A percentile compares a stretch with the other conserved stretches of the same genome.
These are phyloP conservation scores for Leishmania lainsoni DNA, from an alignment of 208 protist genomes.

Conservation along the genomic window DNA sequence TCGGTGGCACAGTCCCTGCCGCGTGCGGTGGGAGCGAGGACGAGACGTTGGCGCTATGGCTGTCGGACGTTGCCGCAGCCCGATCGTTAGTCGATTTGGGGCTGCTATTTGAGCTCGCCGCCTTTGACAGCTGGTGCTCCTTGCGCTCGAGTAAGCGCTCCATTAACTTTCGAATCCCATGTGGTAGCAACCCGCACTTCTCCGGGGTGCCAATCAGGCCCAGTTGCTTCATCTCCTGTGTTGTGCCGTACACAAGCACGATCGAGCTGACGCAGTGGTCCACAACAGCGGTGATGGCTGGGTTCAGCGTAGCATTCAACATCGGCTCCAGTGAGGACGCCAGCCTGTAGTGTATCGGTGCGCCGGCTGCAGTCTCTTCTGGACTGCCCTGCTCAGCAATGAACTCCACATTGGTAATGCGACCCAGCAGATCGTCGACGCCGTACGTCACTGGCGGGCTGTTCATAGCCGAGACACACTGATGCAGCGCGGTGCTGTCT, in stretches of 20 bases:
- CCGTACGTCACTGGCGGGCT: conserved; percentile 54
- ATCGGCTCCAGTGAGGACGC: conserved; percentile 53
- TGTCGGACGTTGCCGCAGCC: neutral
- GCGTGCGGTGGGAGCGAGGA: conserved; percentile 1
- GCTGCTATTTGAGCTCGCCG: conserved; percentile 3
- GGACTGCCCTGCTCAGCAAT: conserved; percentile 27
- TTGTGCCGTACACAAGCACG: conserved; percentile 83
- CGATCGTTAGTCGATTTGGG: neutral
- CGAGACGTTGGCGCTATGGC: neutral
- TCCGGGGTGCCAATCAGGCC: conserved; percentile 83
- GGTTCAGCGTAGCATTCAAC: conserved; percentile 56
- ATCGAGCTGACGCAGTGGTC: conserved; percentile 82
- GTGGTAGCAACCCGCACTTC: conserved; percentile 74
- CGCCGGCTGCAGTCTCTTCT: conserved; percentile 20
- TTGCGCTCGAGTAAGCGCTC: conserved; percentile 53
- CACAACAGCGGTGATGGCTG: conserved; percentile 65
- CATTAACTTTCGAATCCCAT: conserved; percentile 71
- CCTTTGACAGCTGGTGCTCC: conserved; percentile 26
- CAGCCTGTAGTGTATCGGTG: conserved; percentile 51
- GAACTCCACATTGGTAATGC: conserved; percentile 77
- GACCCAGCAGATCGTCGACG: conserved; percentile 52
- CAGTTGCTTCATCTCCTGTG: conserved; percentile 91
- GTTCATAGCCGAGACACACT: conserved; percentile 57
- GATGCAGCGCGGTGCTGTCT: conserved; percentile 45
- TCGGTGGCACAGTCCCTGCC: neutral